These are phyloP conservation scores for Alloteropsis angusta DNA, from an alignment of 202 grass and related monocot species.

Conservation along the genomic window DNA sequence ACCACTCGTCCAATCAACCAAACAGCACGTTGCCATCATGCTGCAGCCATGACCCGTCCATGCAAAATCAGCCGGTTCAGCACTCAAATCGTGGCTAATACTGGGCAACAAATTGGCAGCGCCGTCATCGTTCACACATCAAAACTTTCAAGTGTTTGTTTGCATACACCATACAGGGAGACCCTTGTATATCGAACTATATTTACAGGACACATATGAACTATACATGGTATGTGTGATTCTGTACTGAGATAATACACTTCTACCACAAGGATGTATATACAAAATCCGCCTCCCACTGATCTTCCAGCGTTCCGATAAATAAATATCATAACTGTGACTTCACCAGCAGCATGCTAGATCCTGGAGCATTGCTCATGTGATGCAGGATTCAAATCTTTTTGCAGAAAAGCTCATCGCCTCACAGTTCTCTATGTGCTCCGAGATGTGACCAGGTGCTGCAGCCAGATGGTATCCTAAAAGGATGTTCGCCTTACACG, in stretches of 20 bases:
- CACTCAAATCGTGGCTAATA: background rate
- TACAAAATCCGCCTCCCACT: background rate
- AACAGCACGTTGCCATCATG: background rate
- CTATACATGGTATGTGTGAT: conserved; percentile 5
- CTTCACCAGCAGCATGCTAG: background rate
- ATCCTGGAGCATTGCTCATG: background rate
- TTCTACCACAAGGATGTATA: background rate
- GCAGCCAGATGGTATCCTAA: conserved; percentile 5
- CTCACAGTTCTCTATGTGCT: background rate
- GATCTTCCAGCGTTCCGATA: background rate
- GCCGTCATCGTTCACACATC: background rate
- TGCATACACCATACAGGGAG: background rate
- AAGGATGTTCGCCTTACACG: conserved; percentile 2
- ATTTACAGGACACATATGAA: conserved; percentile 16
- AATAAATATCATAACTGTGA: conserved; percentile 1
- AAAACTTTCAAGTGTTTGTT: background rate
- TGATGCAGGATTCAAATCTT: background rate
- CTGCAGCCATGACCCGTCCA: background rate
- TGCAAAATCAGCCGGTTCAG: background rate
- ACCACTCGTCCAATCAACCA: conserved; percentile 12
- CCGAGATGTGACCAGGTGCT: background rate
- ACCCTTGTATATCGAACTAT: background rate
- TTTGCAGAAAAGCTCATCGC: background rate
- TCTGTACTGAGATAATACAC: background rate
- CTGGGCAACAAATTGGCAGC: background rate